Evolutionary conservation across 768 basidiomycete species (phyloP).

Genomic region (Boletales sp.): DNA sequence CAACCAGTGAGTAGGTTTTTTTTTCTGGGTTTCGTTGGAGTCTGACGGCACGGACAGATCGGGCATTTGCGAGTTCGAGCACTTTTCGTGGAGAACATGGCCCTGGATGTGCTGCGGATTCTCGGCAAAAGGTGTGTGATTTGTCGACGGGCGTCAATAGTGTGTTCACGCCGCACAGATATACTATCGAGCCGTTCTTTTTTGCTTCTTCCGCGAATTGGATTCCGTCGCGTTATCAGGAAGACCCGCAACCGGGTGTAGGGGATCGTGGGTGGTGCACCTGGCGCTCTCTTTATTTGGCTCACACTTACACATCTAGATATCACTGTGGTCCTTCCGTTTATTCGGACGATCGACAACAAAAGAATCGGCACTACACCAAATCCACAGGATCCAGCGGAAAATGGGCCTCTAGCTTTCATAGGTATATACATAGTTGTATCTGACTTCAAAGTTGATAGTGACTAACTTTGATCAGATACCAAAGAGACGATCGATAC

Average conservation of each 20-base stretch:
- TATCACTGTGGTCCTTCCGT: conserved; percentile 42
- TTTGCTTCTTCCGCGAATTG: conserved; percentile 41
- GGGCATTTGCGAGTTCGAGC: conserved; percentile 26
- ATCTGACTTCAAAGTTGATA: not conserved
- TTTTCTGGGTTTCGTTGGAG: not conserved
- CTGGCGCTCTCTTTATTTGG: not conserved
- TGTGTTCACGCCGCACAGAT: conserved; percentile 25
- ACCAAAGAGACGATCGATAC: conserved; percentile 29
- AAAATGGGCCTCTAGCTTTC: conserved; percentile 2
- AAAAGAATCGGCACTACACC: conserved; percentile 6
- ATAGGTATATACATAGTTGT: conserved; percentile 16
- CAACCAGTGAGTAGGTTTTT: conserved; percentile 17
- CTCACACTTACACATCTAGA: conserved; percentile 24
- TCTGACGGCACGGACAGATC: not conserved
- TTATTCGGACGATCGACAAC: conserved; percentile 38
- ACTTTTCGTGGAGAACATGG: conserved; percentile 36
- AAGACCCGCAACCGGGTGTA: conserved; percentile 19
- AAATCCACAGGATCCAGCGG: conserved; percentile 4
- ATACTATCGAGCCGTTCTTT: conserved; percentile 42
- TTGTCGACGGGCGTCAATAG: not conserved
- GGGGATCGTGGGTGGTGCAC: conserved; percentile 37
- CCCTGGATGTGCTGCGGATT: conserved; percentile 31
- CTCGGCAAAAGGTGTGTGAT: conserved; percentile 34
- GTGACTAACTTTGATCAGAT: conserved; percentile 11
- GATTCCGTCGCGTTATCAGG: conserved; percentile 43